Percentiles rank a stretch among this genome's conserved stretches.
These are phyloP conservation scores for Arctium minus DNA, from an alignment of 129 eudicot species.

Conservation along the genomic window DNA sequence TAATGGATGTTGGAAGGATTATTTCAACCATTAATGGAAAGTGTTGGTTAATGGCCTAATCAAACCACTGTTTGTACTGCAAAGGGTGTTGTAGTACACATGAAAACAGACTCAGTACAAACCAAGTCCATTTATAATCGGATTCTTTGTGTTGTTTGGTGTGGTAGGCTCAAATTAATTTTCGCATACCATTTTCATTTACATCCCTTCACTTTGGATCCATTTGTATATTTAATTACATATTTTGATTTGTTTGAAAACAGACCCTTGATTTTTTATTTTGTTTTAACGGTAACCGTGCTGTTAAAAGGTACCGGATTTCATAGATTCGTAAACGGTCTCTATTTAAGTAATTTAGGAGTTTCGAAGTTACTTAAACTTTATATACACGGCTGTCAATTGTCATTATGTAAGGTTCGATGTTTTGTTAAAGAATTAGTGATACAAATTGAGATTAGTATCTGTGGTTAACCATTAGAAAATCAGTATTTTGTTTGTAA, in stretches of 20 bases:
- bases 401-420: background rate
- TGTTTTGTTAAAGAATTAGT: background rate
- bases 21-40: constrained; percentile 27
- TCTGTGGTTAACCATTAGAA: background rate
- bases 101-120: constrained; percentile 10
- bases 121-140: background rate
- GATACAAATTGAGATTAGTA: background rate
- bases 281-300: background rate
- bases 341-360: background rate
- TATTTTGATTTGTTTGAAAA: constrained; percentile 2
- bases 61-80: constrained; percentile 29
- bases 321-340: background rate
- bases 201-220: constrained; percentile 8
- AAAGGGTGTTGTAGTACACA: constrained; percentile 27
- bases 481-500: background rate
- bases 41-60: constrained; percentile 21
- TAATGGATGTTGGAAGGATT: background rate
- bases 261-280: background rate
- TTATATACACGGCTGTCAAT: background rate
- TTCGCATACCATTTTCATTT: constrained; percentile 2
- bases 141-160: constrained; percentile 2
- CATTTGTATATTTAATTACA: background rate
- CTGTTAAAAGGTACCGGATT: background rate
- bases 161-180: constrained; percentile 23
- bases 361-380: background rate